Conservation (phyloP, 768 basidiomycete genomes). For the Nidularia sp. region DNA sequence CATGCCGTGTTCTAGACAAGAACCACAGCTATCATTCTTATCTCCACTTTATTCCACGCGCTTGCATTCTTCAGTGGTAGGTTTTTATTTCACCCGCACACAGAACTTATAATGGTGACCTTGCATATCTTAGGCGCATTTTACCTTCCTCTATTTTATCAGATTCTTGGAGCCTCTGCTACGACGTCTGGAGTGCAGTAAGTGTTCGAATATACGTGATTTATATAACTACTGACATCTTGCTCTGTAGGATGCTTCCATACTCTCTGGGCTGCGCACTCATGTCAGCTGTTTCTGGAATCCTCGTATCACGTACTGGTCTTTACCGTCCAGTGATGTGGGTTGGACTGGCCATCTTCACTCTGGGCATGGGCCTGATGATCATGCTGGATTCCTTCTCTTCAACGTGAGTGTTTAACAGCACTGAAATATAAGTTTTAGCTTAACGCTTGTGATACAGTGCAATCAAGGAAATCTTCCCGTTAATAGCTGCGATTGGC, state of each 20-base stretch:
- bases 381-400: slow-evolving; percentile 59
- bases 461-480: slow-evolving; percentile 60
- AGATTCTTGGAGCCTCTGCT: slow-evolving; percentile 73
- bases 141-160: slow-evolving; percentile 77
- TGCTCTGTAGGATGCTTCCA: slow-evolving; percentile 57
- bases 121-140: slow-evolving; percentile 34
- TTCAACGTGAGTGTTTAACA: slow-evolving; percentile 32
- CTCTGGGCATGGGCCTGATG: slow-evolving; percentile 72
- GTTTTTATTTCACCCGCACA: slow-evolving; percentile 15
- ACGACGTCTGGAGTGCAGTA: slow-evolving; percentile 67
- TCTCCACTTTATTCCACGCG: slow-evolving; percentile 60
- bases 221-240: background rate
- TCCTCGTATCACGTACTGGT: slow-evolving; percentile 52
- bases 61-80: slow-evolving; percentile 50
- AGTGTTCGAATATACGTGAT: slow-evolving; percentile 8
- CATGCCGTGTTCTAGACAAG: slow-evolving; percentile 44
- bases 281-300: slow-evolving; percentile 52
- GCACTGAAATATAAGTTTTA: background rate
- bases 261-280: slow-evolving; percentile 61
- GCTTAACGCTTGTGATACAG: slow-evolving; percentile 25
- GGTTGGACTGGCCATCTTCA: slow-evolving; percentile 49
- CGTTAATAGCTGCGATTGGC: slow-evolving; percentile 63
- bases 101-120: no score
- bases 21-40: slow-evolving; percentile 60
- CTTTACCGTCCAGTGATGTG: slow-evolving; percentile 63